Conservation (phyloP, 257 asterid genomes). For the Fraxinus anomala region DNA sequence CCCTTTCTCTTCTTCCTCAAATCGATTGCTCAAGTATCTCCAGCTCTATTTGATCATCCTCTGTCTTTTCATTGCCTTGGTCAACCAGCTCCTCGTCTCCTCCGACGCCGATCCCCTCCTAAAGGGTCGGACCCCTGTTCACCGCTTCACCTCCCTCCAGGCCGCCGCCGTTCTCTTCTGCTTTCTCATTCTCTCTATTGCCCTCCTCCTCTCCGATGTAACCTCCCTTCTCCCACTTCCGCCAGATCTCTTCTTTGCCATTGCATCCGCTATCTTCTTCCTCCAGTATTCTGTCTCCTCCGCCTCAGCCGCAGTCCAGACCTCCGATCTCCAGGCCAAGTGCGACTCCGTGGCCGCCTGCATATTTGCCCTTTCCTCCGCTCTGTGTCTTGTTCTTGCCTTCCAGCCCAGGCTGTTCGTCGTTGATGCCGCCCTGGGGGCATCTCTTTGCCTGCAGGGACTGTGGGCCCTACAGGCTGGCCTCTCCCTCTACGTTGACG, state of each 20-base stretch:
- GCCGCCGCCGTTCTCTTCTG: slow-evolving; percentile 62
- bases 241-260: slow-evolving; percentile 59
- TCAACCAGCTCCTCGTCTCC: slow-evolving; percentile 61
- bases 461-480: slow-evolving; percentile 91
- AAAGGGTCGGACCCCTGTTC: slow-evolving; percentile 79
- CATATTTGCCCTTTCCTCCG: slow-evolving; percentile 55
- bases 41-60: slow-evolving; percentile 62
- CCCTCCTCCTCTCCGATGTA: slow-evolving; percentile 63
- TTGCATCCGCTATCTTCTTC: slow-evolving; percentile 65
- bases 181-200: slow-evolving; percentile 62
- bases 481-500: slow-evolving; percentile 80
- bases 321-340: slow-evolving; percentile 85
- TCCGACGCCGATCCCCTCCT: slow-evolving; percentile 78
- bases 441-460: slow-evolving; percentile 74
- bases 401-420: slow-evolving; percentile 55
- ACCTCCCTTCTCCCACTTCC: slow-evolving; percentile 70
- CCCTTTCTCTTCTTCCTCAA: slow-evolving; percentile 35
- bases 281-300: slow-evolving; percentile 61
- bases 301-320: slow-evolving; percentile 69
- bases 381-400: slow-evolving; percentile 58
- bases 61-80: slow-evolving; percentile 55
- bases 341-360: slow-evolving; percentile 60
- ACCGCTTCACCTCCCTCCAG: slow-evolving; percentile 76
- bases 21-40: slow-evolving; percentile 48
- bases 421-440: slow-evolving; percentile 66